Base-by-base conservation (phyloP, 208 protist species). In the Wallacemonas sp. region DNA sequence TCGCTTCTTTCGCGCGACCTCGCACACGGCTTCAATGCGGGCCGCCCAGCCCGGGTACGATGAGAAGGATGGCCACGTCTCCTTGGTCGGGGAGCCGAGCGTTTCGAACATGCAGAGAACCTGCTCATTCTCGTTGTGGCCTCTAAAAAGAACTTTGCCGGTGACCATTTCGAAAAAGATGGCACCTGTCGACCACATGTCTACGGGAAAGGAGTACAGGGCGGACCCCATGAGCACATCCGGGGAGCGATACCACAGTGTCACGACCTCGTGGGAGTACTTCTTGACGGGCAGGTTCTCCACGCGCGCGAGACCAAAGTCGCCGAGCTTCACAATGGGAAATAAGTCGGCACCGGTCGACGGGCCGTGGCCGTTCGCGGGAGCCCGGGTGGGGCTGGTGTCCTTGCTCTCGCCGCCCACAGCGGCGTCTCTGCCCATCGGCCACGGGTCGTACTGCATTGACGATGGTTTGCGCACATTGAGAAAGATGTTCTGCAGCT, bases 111-210 rank as follows among this genome's bases (percentile, higher is more conserved):
- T 97, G 39, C 81, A 76, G 25, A 86, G 67, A 16, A 98, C 72
- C 74, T 97, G 91, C 61, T 98, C 94, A 29, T 91, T 82, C 68
- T 98, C 96, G 38, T 82, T 86, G 39, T 72, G 76, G 5, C 94
- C 94, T 33, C 64, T 79, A 55, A 98, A 84, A 18, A 98, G 72
- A 25, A 95, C 89, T 14, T 79, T 85, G 57, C 89, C 82, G 25
- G 89, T 91, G 31, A 94, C 89, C 57, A 98, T 79, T 61, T 98
- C 95, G 26, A 92, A 94, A 74, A 98, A 97, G 32, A 98, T 98
- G 59, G 92, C 96, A 11, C 96, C 95, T 71, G 97, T 75, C 10
- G 93, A 94, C 95, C 94, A 98, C 25, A 98, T 89, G 61, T 98
- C 96, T 11, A 98, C 88, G 4, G 90, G 67, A 63, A 82, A 85